Percentiles rank a stretch among this genome's conserved stretches.
These are phyloP conservation scores for Yarrowia sp. DNA, from an alignment of 805 yeast genomes.

Conservation along the genomic window DNA sequence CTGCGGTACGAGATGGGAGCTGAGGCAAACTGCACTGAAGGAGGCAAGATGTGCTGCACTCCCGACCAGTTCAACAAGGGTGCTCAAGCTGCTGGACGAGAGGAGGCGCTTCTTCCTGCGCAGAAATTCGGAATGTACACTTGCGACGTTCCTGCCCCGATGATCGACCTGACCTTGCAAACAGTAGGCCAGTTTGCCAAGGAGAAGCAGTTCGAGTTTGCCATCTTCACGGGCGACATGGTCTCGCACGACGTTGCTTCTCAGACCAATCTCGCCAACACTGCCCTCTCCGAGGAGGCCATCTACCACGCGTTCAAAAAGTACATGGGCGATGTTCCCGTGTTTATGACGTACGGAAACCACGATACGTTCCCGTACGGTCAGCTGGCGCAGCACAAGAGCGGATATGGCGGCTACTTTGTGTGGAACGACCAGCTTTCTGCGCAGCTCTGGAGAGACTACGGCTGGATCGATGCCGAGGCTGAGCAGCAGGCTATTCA, in stretches of 20 bases:
- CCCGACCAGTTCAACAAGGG: conserved; percentile 20
- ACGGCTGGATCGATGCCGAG: conserved; percentile 45
- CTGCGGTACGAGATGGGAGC: conserved; percentile 48
- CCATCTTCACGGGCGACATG: conserved; percentile 70
- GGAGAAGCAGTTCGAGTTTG: conserved; percentile 51
- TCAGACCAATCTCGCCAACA: conserved; percentile 48
- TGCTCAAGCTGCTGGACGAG: not conserved
- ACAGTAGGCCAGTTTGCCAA: conserved; percentile 43
- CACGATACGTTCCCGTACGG: conserved; percentile 75
- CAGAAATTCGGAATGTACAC: conserved; percentile 58
- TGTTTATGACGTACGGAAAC: conserved; percentile 63
- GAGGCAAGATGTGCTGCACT: conserved; percentile 56
- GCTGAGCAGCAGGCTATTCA: conserved; percentile 40
- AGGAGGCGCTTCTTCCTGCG: conserved; percentile 48
- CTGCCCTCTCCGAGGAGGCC: conserved; percentile 53
- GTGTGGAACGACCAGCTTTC: conserved; percentile 49
- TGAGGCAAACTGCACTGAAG: conserved; percentile 46
- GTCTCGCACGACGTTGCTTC: conserved; percentile 58
- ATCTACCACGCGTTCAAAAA: conserved; percentile 53
- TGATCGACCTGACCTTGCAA: conserved; percentile 57
- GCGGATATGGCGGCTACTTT: conserved; percentile 46
- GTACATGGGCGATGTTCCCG: conserved; percentile 51
- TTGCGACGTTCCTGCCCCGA: conserved; percentile 65
- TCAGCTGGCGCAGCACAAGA: conserved; percentile 55
- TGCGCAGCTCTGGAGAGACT: conserved; percentile 50